Base-by-base conservation (phyloP, 2,329 filamentous ascomycete genomes). In the Acephala macrosclerotiorum region DNA sequence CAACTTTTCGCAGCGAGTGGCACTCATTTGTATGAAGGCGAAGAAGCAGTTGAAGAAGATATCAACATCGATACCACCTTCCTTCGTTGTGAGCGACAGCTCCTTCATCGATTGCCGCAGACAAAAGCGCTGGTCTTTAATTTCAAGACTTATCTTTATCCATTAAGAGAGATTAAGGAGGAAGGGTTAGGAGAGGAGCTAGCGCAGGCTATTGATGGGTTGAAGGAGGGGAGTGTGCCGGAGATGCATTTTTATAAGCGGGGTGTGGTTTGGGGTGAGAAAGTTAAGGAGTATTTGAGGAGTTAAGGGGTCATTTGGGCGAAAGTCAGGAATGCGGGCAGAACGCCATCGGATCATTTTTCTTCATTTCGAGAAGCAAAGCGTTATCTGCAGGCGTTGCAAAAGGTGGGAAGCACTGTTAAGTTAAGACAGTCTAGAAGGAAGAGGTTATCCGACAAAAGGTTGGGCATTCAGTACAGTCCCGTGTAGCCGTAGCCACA, bases 71-170 rank as follows among this genome's bases (percentile, higher is more conserved):
- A 81, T 29, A 78, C 83, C 66, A 83, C 81, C 0, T 76, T 80
- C 45, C 61, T 90, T 25, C 79, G 88, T 3, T 85, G 81, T 68
- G 88, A 91, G 75, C 78, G 86, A 36, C 88, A 90, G 78, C 87
- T 85, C 0, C 75, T 91, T 38, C 86, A 89, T 77, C 81, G 88
- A 0, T 74, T 90, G 29, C 86, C 86, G 3, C 68, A 76, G 57
- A 84, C 80, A 0, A 79, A 80, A 60, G 86, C 85, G 8, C 58
- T 90, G 22, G 81, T 89, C 0, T 90, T 90, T 76, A 81, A 80
- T 0, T 86, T 89, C 74, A 88, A 89, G 75, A 90, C 88, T 18
- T 90, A 89, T 75, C 77, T 82, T 64, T 89, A 90, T 75, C 80
- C 81, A 1, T 74, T 90, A 8, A 70, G 71, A 45, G 80, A 86